Conservation (phyloP, 2,329 filamentous ascomycete species). For the Calonectria henricotiae region DNA sequence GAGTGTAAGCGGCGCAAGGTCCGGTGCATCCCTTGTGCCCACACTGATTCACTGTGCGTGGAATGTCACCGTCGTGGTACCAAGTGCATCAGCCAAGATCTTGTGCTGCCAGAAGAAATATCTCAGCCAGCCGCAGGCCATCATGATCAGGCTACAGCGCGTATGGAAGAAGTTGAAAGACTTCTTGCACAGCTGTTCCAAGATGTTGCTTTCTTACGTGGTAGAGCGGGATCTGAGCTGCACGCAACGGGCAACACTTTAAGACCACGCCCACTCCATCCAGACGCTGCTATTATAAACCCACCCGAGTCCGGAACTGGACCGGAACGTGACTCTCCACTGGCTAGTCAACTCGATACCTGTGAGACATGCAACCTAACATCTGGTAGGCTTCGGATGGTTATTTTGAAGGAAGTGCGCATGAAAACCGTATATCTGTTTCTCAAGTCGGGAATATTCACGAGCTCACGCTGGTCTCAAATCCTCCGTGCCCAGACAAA, state of each 20-base stretch:
- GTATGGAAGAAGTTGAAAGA: neutral
- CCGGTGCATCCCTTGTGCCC: neutral
- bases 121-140: neutral
- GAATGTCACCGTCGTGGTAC: neutral
- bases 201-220: neutral
- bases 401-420: neutral
- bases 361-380: neutral
- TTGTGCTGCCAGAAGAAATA: neutral
- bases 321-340: neutral
- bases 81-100: conserved; percentile 3
- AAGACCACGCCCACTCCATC: neutral
- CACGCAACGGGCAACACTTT: neutral
- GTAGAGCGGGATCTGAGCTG: neutral
- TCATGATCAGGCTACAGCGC: neutral
- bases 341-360: neutral
- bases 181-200: neutral
- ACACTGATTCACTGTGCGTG: neutral
- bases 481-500: neutral
- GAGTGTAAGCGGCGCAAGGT: conserved; percentile 11
- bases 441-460: neutral
- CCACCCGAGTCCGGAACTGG: neutral
- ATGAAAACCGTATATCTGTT: no score
- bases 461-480: neutral
- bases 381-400: neutral
- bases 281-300: neutral